Base-by-base conservation (phyloP, 495 filamentous ascomycete genomes). In the Friedmanniomyces endolithicus region DNA sequence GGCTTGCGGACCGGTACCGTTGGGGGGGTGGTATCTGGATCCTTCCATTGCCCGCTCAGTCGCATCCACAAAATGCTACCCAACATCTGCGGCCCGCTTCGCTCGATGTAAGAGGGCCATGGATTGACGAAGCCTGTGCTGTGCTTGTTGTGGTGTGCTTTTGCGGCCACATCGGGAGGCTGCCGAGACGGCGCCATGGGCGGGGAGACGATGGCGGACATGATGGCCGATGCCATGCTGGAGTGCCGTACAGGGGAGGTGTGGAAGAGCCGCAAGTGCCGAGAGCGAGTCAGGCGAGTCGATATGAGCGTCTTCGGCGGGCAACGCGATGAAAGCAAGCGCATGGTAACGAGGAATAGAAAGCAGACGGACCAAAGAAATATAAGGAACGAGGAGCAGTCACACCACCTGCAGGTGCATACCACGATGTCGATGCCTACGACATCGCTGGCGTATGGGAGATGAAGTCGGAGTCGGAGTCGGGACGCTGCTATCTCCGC, bases 1-100 rank as follows among this genome's bases (percentile, higher is more conserved):
- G 90, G 88, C 55, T 77, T 77, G 53, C 74, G 76, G 20, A 90
- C 79, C 2, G 81, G 72, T 16, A 90, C 80, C 2, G 79, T 85
- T 19, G 79, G 83, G 17, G 78, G 78, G 2, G 75, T 83, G 11
- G 78, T 86, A 63, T 81, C 74, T 16, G 83, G 83, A 8, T 66
- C 60, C 49, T 84, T 82, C 33, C 67, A 66, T 53, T 75, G 70
- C 19, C 87, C 86, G 11, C 69, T 74, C 2, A 86, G 9, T 24
- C 71, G 70, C 35, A 83, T 74, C 66, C 78, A 85, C 45, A 56
- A 4, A 2, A 58, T 52, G 33, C 43, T 44, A 34, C 27, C 17
- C 16, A 50, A 19, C 14, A 61, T 53, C 19, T 52, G n/a, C 11
- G 41, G 48, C 14, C 39, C 52, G 22, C 25, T 63, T 6, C 49